phyloP scores from a whole-genome alignment of 805 yeast genomes.

The Candida wancherniae region DNA sequence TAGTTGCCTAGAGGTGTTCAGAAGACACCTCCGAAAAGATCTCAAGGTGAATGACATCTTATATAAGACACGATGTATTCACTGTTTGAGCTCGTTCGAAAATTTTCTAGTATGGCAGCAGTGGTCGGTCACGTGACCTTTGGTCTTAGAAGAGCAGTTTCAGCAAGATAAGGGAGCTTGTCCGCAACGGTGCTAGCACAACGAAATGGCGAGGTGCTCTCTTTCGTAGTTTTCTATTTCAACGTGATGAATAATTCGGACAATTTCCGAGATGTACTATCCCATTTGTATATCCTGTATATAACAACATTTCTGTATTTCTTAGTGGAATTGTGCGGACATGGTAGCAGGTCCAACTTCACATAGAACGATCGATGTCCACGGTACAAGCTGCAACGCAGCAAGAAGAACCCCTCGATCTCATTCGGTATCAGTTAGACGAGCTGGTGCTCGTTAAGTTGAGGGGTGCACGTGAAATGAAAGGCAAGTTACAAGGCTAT shows the following conservation, averaged over 20 bases:
- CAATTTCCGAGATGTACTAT: too few species aligned
- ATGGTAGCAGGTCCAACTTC: too few species aligned
- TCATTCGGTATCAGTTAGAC: conserved; percentile 79
- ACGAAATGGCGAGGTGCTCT: too few species aligned
- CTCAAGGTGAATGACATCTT: background rate
- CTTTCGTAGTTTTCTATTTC: too few species aligned
- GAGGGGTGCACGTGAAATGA: conserved; percentile 90
- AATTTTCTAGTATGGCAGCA: background rate
- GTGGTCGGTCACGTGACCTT: background rate
- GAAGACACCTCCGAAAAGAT: conserved; percentile 14
- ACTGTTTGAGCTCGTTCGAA: background rate
- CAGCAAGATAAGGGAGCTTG: too few species aligned
- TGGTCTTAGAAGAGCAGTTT: background rate
- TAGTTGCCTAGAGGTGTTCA: conserved; percentile 6
- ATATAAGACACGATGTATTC: background rate
- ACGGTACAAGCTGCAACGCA: conserved; percentile 30
- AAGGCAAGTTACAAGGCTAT: conserved; percentile 87
- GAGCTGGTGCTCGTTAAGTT: conserved; percentile 83
- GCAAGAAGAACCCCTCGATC: conserved; percentile 77
- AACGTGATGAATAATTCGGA: too few species aligned
- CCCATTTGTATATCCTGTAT: too few species aligned
- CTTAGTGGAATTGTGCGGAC: background rate
- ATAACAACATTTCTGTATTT: too few species aligned
- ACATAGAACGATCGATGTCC: too few species aligned
- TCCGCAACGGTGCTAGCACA: too few species aligned